Percentiles rank a stretch among this genome's conserved stretches.
Conservation (phyloP, 2,329 filamentous ascomycete species). For the Diplodia corticola region DNA sequence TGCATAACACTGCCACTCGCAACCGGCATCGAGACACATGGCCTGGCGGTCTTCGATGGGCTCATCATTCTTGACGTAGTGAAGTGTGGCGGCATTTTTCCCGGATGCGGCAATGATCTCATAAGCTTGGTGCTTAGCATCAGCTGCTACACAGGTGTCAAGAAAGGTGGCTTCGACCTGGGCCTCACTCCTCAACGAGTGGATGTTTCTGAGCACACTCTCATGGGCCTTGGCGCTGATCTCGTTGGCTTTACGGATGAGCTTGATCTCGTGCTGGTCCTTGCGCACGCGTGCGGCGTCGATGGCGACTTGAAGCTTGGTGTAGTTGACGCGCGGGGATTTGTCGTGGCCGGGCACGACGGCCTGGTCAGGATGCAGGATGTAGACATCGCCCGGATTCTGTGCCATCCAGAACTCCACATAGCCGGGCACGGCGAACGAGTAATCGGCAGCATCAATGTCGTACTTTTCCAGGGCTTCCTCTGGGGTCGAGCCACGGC, state of each 20-base stretch:
- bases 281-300: slow-evolving; percentile 80
- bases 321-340: slow-evolving; percentile 46
- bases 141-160: slow-evolving; percentile 68
- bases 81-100: slow-evolving; percentile 77
- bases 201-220: slow-evolving; percentile 65
- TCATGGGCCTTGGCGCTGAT: slow-evolving; percentile 78
- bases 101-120: slow-evolving; percentile 85
- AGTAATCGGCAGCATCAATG: slow-evolving; percentile 68
- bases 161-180: slow-evolving; percentile 80
- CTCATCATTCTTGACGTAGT: slow-evolving; percentile 81
- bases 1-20: slow-evolving; percentile 82
- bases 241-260: slow-evolving; percentile 77
- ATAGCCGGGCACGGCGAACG: slow-evolving; percentile 34
- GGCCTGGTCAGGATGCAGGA: slow-evolving; percentile 35
- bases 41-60: slow-evolving; percentile 66
- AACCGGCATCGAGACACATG: slow-evolving; percentile 83
- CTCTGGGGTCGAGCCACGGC: slow-evolving; percentile 59
- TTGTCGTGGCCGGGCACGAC: neutral
- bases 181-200: slow-evolving; percentile 70
- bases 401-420: slow-evolving; percentile 35
- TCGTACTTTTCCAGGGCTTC: slow-evolving; percentile 65
- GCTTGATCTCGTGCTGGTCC: slow-evolving; percentile 75
- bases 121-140: slow-evolving; percentile 79
- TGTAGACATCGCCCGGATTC: slow-evolving; percentile 33
- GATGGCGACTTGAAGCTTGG: slow-evolving; percentile 67